phyloP scores from a whole-genome alignment of 129 eudicot genomes.

The Lactuca sativa region DNA sequence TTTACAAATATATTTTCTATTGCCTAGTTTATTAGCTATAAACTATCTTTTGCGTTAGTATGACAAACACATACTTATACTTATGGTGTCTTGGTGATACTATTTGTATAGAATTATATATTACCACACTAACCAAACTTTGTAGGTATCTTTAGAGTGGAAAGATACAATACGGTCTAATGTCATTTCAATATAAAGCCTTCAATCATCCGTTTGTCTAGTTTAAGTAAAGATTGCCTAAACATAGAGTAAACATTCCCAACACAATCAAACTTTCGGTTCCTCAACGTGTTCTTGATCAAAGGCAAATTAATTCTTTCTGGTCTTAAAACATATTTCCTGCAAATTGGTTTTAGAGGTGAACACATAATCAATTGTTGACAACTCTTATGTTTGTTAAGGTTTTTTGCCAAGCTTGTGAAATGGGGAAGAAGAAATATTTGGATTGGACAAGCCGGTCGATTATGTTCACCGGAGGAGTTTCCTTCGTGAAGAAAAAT shows the following conservation, averaged over 20 bases:
- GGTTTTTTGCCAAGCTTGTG: background rate
- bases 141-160: background rate
- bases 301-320: background rate
- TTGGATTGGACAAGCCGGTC: constrained; percentile 42
- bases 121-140: background rate
- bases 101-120: background rate
- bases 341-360: background rate
- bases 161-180: background rate
- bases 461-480: constrained; percentile 32
- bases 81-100: too few relatives aligned
- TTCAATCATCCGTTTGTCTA: background rate
- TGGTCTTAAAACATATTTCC: background rate
- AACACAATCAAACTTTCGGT: background rate
- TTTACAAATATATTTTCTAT: too few relatives aligned
- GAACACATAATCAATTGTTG: background rate
- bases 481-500: constrained; percentile 33
- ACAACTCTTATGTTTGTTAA: background rate
- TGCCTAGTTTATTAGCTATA: too few relatives aligned
- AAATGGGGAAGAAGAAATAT: constrained; percentile 46
- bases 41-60: too few relatives aligned
- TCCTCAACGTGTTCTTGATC: background rate
- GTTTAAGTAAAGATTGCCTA: background rate
- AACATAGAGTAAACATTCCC: background rate
- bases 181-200: background rate
- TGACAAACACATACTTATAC: too few relatives aligned